Evolutionary conservation across 805 yeast species (phyloP).

Genomic region (Metschnikowia rubicola): DNA sequence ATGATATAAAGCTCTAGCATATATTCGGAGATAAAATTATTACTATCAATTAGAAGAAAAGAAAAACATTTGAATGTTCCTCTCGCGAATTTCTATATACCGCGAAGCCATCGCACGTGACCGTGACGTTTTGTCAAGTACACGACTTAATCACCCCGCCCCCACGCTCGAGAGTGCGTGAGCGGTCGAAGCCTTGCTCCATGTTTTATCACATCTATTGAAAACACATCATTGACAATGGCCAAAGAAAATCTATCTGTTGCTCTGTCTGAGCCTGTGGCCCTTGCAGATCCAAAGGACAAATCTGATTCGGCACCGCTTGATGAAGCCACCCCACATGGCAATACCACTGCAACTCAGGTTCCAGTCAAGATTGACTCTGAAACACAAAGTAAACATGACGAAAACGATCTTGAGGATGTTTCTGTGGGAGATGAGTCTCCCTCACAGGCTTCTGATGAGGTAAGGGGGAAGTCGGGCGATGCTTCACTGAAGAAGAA

Average conservation of each 20-base stretch:
- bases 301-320: too few species aligned
- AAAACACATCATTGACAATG: not conserved
- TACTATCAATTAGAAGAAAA: constrained; percentile 25
- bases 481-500: too few species aligned
- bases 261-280: constrained; percentile 35
- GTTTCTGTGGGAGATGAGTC: not conserved
- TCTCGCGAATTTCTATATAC: not conserved
- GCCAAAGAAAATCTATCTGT: constrained; percentile 26
- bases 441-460: too few species aligned
- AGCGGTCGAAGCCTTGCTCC: too few species aligned
- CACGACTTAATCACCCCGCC: constrained; percentile 1
- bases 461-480: too few species aligned
- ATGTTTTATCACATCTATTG: too few species aligned
- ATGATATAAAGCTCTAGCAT: constrained; percentile 40
- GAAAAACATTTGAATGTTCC: not conserved
- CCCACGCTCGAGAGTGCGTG: not conserved
- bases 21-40: constrained; percentile 29
- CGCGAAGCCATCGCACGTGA: not conserved
- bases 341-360: too few species aligned
- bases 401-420: constrained; percentile 6
- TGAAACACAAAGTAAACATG: not conserved
- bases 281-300: constrained; percentile 9
- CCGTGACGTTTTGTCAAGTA: not conserved
- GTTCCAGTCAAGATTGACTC: too few species aligned
- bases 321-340: too few species aligned